Conservation (phyloP, 768 basidiomycete species). For the Tylopilus cervinicoccineus region DNA sequence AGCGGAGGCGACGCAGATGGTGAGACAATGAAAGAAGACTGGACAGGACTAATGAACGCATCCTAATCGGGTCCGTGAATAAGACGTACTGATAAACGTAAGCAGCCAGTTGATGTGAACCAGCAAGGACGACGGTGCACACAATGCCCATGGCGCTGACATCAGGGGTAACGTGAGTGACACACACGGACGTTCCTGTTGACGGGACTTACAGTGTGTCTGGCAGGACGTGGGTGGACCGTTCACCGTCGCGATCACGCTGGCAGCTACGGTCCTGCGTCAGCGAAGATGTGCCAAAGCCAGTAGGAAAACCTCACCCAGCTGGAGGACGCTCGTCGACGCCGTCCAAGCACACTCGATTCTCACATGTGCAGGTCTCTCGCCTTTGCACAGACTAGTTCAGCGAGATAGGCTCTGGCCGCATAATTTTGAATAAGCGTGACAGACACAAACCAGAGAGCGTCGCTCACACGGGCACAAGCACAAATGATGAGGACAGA, state of each 20-base stretch:
- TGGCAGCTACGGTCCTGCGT: conserved; percentile 37
- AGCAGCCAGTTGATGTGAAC: conserved; percentile 47
- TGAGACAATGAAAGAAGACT: conserved; percentile 56
- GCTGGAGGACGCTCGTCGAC: conserved; percentile 44
- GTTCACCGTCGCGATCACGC: conserved; percentile 44
- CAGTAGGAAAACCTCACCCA: conserved; percentile 36
- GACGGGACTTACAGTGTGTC: conserved; percentile 30
- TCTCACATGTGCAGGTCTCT: conserved; percentile 40
- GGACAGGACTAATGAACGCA: conserved; percentile 2
- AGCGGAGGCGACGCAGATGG: conserved; percentile 44
- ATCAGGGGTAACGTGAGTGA: conserved; percentile 5
- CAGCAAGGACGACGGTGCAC: conserved; percentile 46
- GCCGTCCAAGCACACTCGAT: conserved; percentile 58
- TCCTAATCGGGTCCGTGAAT: neutral
- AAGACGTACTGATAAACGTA: conserved; percentile 42
- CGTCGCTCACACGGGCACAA: conserved; percentile 31
- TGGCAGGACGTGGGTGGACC: conserved; percentile 38
- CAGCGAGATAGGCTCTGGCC: conserved; percentile 31
- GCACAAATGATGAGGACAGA: conserved; percentile 33
- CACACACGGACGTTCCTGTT: neutral
- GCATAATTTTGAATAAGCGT: neutral
- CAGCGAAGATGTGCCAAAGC: neutral
- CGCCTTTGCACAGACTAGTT: conserved; percentile 33
- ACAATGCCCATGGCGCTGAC: conserved; percentile 39
- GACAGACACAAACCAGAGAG: neutral